Evolutionary conservation across 345 rosid species (phyloP).

Genomic region (Euphorbia pulcherrima): DNA sequence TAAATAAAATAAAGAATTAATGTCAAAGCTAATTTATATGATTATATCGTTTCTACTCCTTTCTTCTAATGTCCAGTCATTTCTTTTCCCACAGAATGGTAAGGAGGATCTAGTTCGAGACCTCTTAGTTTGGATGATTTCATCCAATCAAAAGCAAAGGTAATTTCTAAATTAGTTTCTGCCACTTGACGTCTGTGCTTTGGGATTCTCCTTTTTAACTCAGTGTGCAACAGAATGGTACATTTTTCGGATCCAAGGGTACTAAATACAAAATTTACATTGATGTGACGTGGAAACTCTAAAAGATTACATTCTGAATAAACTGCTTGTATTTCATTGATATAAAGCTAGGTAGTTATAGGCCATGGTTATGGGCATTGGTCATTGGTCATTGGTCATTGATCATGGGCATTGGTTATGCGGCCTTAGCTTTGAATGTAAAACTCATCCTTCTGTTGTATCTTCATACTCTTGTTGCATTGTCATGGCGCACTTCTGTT

Average conservation of each 20-base stretch:
- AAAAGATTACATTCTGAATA: too few relatives aligned
- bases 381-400: too few relatives aligned
- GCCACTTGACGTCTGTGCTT: background rate
- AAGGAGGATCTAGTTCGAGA: slow-evolving; percentile 41
- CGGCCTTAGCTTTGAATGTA: too few relatives aligned
- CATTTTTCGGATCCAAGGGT: background rate
- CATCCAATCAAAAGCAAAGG: slow-evolving; percentile 79
- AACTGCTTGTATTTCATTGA: too few relatives aligned
- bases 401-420: too few relatives aligned
- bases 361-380: too few relatives aligned
- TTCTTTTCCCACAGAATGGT: slow-evolving; percentile 37
- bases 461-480: too few relatives aligned
- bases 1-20: background rate
- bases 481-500: too few relatives aligned
- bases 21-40: background rate
- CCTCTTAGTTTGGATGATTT: slow-evolving; percentile 78
- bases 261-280: background rate
- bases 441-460: too few relatives aligned
- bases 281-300: too few relatives aligned
- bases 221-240: background rate
- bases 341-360: too few relatives aligned
- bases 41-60: too few relatives aligned
- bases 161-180: slow-evolving; percentile 16
- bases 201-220: background rate
- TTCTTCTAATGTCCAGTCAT: background rate